phyloP scores from a whole-genome alignment of 2,329 filamentous ascomycete genomes.

The Pseudogymnoascus sp. region DNA sequence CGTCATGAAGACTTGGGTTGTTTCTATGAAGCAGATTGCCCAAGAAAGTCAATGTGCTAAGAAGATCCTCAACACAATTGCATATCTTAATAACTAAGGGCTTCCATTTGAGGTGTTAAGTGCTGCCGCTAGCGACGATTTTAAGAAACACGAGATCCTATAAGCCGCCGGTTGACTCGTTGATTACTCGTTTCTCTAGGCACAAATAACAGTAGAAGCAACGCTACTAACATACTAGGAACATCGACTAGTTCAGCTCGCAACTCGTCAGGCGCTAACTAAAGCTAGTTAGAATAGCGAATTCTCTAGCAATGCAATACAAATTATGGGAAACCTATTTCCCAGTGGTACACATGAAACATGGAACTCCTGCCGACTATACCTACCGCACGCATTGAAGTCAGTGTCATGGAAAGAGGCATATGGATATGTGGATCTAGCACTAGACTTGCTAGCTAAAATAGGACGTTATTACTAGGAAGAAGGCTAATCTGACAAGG shows the following conservation, averaged over 20 bases:
- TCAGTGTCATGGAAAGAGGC: constrained; percentile 21
- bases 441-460: constrained; percentile 14
- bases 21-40: constrained; percentile 28
- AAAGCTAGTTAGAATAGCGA: constrained; percentile 13
- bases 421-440: constrained; percentile 14
- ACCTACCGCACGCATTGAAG: constrained; percentile 24
- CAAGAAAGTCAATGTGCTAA: constrained; percentile 24
- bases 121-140: constrained; percentile 14
- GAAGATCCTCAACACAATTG: constrained; percentile 25
- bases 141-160: constrained; percentile 13
- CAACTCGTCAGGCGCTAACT: constrained; percentile 12
- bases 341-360: constrained; percentile 13
- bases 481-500: constrained; percentile 22
- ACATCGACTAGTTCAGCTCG: constrained; percentile 15
- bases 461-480: constrained; percentile 17
- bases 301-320: constrained; percentile 21
- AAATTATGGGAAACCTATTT: constrained; percentile 19
- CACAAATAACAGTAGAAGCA: constrained; percentile 9
- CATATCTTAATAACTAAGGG: constrained; percentile 28
- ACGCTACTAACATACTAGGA: constrained; percentile 11
- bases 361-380: constrained; percentile 23
- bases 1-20: constrained; percentile 28
- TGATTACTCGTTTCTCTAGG: constrained; percentile 29
- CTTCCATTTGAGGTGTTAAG: constrained; percentile 25
- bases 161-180: constrained; percentile 23